Base-by-base conservation (phyloP, 108 stramenopile species). In the Nitzschia putrida region DNA sequence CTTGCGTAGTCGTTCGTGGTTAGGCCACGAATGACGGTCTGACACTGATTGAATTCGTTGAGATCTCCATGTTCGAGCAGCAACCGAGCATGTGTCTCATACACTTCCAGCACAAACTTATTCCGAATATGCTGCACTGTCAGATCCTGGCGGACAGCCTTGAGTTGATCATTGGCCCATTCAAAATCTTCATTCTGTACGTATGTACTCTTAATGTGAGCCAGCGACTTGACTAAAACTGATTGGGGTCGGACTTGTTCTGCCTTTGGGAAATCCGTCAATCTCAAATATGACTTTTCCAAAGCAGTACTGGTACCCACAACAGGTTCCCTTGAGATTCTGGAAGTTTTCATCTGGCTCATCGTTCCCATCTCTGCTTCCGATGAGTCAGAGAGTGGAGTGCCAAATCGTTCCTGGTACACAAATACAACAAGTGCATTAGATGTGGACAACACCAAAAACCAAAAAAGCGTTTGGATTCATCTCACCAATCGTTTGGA, bases 31-130 rank as follows among this genome's bases (percentile, higher is more conserved):
- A 95, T 84, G 57, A 83, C 79, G 22, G 83, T 90, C 61, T 92
- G 91, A 61, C 94, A 95, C 64, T 93, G 91, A 67, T 91, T 85
- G 71, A 91, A 92, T 61, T 95, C 94, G 38, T 88, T 82, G 51
- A 95, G 71, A 72, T 95, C 91, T 7, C 87, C 90, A 44, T 82
- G 54, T 63, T 95, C 91, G 38, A 95, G 60, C 9, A 92, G 73
- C 34, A 95, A 83, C 10, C 94, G 74, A 37, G 85, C 89, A 74
- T 95, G 91, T 8, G 88, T 89, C 63, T 91, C 89, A 69, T 95
- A 95, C 13, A 89, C 89, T 29, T 81, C 70, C 21, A 82, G 52
- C 6, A 80, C 81, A 64, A 81, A 83, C 64, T 66, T 66, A 53
- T 87, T 83, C 8, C 81, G 79, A 57, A 85, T 61, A 52, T 80